These are phyloP conservation scores for Calendula officinalis DNA, from an alignment of 129 eudicot genomes.

Conservation along the genomic window DNA sequence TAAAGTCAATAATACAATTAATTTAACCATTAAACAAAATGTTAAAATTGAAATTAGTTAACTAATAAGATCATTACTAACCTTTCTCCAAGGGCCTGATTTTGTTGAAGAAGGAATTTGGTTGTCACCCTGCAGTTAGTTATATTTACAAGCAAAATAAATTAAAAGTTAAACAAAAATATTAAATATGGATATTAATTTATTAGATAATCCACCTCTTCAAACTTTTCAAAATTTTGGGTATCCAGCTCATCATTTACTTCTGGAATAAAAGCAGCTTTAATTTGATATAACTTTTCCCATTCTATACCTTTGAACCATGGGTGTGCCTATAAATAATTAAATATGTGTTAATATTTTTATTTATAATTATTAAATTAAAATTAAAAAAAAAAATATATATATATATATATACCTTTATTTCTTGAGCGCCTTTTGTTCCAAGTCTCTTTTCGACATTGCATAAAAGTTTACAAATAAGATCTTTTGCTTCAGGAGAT, in stretches of 20 bases:
- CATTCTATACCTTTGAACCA: constrained; percentile 87
- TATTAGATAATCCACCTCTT: constrained; percentile 52
- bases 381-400: constrained; percentile 5
- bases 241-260: constrained; percentile 95
- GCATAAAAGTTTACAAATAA: constrained; percentile 86
- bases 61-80: constrained; percentile 34
- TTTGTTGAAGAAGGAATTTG: constrained; percentile 61
- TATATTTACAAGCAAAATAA: constrained; percentile 8
- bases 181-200: background rate
- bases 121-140: constrained; percentile 57
- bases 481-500: constrained; percentile 94
- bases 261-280: constrained; percentile 97
- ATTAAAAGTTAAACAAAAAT: constrained; percentile 4
- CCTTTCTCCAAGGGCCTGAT: constrained; percentile 98
- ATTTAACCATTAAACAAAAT: background rate
- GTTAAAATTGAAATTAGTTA: background rate
- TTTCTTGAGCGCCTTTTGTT: constrained; percentile 93
- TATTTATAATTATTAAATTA: constrained; percentile 6
- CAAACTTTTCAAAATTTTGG: constrained; percentile 95
- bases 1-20: background rate
- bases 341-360: constrained; percentile 8
- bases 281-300: constrained; percentile 73
- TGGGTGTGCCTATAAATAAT: constrained; percentile 73
- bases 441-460: constrained; percentile 96
- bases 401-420: constrained; percentile 63